Conservation (phyloP, 2,329 filamentous ascomycete species). For the Claviceps monticola region DNA sequence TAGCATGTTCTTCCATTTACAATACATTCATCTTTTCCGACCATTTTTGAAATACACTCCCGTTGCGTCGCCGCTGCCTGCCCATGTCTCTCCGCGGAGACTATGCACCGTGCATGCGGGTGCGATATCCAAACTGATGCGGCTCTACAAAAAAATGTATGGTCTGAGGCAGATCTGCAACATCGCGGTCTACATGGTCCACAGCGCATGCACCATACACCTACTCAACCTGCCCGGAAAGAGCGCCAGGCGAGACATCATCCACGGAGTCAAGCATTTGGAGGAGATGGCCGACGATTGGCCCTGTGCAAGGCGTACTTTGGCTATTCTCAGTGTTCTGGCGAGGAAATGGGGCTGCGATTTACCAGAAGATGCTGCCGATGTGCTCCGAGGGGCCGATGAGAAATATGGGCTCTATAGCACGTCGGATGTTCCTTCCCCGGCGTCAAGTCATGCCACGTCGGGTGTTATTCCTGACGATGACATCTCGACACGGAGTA, state of each 20-base stretch:
- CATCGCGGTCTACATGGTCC: slow-evolving; percentile 87
- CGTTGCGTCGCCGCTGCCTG: slow-evolving; percentile 64
- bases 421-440: slow-evolving; percentile 46
- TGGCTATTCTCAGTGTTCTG: slow-evolving; percentile 73
- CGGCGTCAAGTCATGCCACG: slow-evolving; percentile 21
- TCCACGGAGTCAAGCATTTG: slow-evolving; percentile 78
- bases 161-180: slow-evolving; percentile 90
- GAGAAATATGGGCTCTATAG: slow-evolving; percentile 63
- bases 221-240: slow-evolving; percentile 87
- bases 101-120: slow-evolving; percentile 83
- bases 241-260: slow-evolving; percentile 76
- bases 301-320: slow-evolving; percentile 74
- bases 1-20: slow-evolving; percentile 94
- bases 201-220: slow-evolving; percentile 90
- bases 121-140: slow-evolving; percentile 84
- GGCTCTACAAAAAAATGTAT: slow-evolving; percentile 85
- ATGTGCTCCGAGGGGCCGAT: slow-evolving; percentile 65
- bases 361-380: slow-evolving; percentile 67
- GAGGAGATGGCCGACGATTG: slow-evolving; percentile 95
- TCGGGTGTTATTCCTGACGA: slow-evolving; percentile 18
- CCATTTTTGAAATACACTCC: slow-evolving; percentile 88
- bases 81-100: slow-evolving; percentile 78
- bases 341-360: slow-evolving; percentile 83
- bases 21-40: slow-evolving; percentile 90
- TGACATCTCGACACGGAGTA: slow-evolving; percentile 12